phyloP scores from a whole-genome alignment of 371 early-diverging fungal species.

The Mucor piriformis region DNA sequence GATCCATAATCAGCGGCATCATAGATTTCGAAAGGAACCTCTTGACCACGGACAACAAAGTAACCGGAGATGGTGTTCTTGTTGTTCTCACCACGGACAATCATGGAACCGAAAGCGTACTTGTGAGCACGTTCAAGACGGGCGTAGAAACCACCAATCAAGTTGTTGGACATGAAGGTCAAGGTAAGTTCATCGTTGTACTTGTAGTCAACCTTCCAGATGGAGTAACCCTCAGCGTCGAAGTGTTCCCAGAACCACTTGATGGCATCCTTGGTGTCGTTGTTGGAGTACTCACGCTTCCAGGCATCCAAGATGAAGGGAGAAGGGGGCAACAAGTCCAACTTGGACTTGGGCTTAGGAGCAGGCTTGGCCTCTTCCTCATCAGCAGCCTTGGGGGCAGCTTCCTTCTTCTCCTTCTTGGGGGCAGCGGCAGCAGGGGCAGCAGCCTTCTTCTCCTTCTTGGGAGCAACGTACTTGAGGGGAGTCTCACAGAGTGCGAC shows the following conservation, averaged over 20 bases:
- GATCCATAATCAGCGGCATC: constrained; percentile 92
- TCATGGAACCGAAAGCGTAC: constrained; percentile 92
- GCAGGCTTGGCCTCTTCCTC: constrained; percentile 65
- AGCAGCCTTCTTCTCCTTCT: constrained; percentile 66
- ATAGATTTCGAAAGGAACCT: constrained; percentile 82
- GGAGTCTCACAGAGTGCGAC: constrained; percentile 44
- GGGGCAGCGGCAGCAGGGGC: constrained; percentile 55
- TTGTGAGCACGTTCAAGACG: constrained; percentile 93
- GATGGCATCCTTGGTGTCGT: constrained; percentile 86
- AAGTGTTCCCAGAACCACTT: constrained; percentile 94
- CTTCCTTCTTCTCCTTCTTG: constrained; percentile 62
- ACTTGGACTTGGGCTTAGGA: constrained; percentile 91
- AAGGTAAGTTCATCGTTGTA: constrained; percentile 89
- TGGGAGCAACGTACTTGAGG: constrained; percentile 41
- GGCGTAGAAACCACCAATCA: constrained; percentile 92
- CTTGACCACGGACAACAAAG: constrained; percentile 92
- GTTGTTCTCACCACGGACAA: constrained; percentile 86
- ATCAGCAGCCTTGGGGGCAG: constrained; percentile 59
- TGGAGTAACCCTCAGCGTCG: constrained; percentile 85
- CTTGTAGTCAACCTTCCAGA: constrained; percentile 92
- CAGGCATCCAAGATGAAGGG: constrained; percentile 85
- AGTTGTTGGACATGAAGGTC: constrained; percentile 90
- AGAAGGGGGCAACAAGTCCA: constrained; percentile 88
- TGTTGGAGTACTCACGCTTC: constrained; percentile 98
- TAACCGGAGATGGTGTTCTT: constrained; percentile 91